These are phyloP conservation scores for Sclerotinia glacialis DNA, from an alignment of 2,329 filamentous ascomycete genomes.

Conservation along the genomic window DNA sequence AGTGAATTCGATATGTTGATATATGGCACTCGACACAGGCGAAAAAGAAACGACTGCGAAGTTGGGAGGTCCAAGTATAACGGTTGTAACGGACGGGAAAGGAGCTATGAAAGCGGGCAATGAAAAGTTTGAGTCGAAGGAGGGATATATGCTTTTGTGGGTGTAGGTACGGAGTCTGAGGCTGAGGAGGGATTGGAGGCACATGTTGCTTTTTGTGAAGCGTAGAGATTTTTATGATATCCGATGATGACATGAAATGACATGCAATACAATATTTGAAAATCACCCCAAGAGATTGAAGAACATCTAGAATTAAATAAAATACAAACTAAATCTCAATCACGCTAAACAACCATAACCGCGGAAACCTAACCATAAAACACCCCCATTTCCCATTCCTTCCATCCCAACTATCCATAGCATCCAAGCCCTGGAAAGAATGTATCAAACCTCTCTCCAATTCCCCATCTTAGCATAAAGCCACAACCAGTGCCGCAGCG, in stretches of 20 bases:
- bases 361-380: neutral
- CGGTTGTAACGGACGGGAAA: constrained; percentile 60
- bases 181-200: constrained; percentile 28
- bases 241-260: neutral
- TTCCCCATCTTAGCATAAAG: constrained; percentile 17
- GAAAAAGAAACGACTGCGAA: constrained; percentile 57
- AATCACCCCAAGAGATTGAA: neutral
- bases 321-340: neutral
- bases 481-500: constrained; percentile 18
- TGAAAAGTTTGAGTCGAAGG: constrained; percentile 52
- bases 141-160: constrained; percentile 68
- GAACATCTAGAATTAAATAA: neutral
- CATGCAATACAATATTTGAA: no score
- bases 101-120: constrained; percentile 57
- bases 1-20: constrained; percentile 70
- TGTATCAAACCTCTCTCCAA: constrained; percentile 13
- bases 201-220: constrained; percentile 30
- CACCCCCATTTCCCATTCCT: neutral
- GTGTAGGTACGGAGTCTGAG: constrained; percentile 28
- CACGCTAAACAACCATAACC: no score
- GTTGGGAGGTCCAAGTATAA: constrained; percentile 59
- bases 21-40: constrained; percentile 52
- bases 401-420: neutral
- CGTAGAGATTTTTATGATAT: neutral
- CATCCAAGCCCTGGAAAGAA: neutral